Evolutionary conservation across 2,329 filamentous ascomycete genomes (phyloP).

Genomic region (Diaporthe caulivora): DNA sequence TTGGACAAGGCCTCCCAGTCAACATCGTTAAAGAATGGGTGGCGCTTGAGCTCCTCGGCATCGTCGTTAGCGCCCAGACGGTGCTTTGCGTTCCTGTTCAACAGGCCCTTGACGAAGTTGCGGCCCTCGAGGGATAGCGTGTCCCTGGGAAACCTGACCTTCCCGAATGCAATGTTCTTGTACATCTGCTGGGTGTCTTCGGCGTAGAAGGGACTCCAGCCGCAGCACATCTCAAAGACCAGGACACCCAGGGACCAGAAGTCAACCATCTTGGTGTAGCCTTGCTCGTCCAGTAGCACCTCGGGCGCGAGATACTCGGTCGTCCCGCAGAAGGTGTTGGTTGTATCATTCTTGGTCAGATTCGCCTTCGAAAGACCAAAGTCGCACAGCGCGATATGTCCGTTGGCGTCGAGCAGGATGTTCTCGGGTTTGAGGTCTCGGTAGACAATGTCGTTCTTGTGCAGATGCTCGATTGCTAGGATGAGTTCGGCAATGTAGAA

Average conservation of each 20-base stretch:
- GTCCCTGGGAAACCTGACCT: slow-evolving; percentile 95
- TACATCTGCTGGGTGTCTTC: slow-evolving; percentile 99
- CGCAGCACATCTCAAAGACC: slow-evolving; percentile 99
- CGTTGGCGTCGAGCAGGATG: slow-evolving; percentile 95
- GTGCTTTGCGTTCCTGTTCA: slow-evolving; percentile 97
- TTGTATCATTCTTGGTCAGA: slow-evolving; percentile 95
- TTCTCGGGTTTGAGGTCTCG: slow-evolving; percentile 98
- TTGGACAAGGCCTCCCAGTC: slow-evolving; percentile 90
- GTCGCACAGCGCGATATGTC: slow-evolving; percentile 97
- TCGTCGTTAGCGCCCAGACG: slow-evolving; percentile 91
- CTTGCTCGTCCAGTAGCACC: slow-evolving; percentile 93
- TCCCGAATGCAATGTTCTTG: slow-evolving; percentile 99
- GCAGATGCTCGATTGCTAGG: slow-evolving; percentile 91
- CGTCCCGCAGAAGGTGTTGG: slow-evolving; percentile 98
- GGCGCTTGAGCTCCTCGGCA: slow-evolving; percentile 92
- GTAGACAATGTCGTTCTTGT: slow-evolving; percentile 98
- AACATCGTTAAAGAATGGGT: slow-evolving; percentile 94
- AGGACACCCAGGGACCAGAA: slow-evolving; percentile 98
- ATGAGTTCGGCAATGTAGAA: slow-evolving; percentile 99
- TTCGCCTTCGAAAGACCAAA: slow-evolving; percentile 99
- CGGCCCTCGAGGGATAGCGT: slow-evolving; percentile 94
- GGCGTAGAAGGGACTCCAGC: slow-evolving; percentile 98
- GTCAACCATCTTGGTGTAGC: slow-evolving; percentile 99
- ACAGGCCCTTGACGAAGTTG: slow-evolving; percentile 96
- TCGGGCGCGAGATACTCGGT: slow-evolving; percentile 98